Evolutionary conservation across 768 basidiomycete species (phyloP), one percentile per base, ranked within the genome.

Genomic region (Podaxis pistillaris): DNA sequence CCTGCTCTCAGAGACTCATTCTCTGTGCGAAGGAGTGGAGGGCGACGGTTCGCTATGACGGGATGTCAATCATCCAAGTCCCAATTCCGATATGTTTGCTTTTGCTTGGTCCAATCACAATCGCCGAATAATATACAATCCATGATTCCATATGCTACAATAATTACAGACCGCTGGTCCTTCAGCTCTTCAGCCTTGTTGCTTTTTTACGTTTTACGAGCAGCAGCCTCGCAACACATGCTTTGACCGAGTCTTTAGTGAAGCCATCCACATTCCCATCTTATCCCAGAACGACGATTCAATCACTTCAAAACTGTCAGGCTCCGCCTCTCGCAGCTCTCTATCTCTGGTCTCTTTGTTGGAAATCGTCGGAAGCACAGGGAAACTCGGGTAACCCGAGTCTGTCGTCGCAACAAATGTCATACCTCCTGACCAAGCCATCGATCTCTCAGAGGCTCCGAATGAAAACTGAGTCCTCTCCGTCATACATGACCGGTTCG

Each of bases 1-100:
- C 71, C 71, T 68, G 73, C 73, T 75, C 74, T 79, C 75, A 77
- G 67, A 74, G 64, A 70, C 67, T 72, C 75, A 77, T 76, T 24
- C 65, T 68, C 53, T 64, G 55, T 58, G 62, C 56, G 58, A 64
- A 66, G 61, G 53, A 66, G 66, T 62, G 62, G 47, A 57, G 60
- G 30, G 61, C 19, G 66, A 58, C 64, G 54, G 60, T 67, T 65
- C 30, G 50, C 56, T 58, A 22, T 51, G 52, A 55, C 47, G 52
- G 56, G 47, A 57, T 46, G 55, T 53, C 51, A 19, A 52, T 46
- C 15, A 51, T n/a, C 52, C 58, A 28, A 49, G n/a, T 47, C 54
- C 37, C 37, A 59, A 47, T n/a, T 33, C 22, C 22, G 54, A 50
- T 19, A 54, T 58, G 52, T 60, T 57, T 61, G 53, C 36, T 49